Evolutionary conservation across 2,329 filamentous ascomycete species (phyloP).

Genomic region (Cladorrhinum sp.): DNA sequence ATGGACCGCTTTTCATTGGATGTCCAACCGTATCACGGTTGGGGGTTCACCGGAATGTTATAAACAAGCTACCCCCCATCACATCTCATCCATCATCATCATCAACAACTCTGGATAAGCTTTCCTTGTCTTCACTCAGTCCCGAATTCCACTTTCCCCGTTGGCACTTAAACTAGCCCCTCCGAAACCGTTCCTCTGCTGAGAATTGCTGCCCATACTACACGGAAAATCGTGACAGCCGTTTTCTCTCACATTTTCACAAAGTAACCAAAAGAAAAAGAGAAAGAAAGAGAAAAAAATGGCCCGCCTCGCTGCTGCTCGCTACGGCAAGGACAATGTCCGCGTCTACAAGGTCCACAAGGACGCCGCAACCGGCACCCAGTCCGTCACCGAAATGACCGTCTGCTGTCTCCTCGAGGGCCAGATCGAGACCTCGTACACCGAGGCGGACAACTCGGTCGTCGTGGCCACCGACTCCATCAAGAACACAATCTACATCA

Average conservation of each 20-base stretch:
- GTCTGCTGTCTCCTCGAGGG: conserved; percentile 91
- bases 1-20: neutral
- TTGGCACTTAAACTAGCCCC: conserved; percentile 1
- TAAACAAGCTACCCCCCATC: neutral
- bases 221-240: too few species aligned
- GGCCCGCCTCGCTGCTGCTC: conserved; percentile 59
- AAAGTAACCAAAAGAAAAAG: neutral
- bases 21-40: neutral
- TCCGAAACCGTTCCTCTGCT: neutral
- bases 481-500: conserved; percentile 96
- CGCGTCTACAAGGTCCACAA: conserved; percentile 92
- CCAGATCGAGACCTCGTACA: conserved; percentile 89
- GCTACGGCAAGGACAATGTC: conserved; percentile 96
- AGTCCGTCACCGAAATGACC: conserved; percentile 92
- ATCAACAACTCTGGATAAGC: neutral
- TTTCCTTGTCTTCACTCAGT: conserved; percentile 5
- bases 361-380: conserved; percentile 70
- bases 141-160: conserved; percentile 2
- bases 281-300: too few species aligned
- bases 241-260: too few species aligned
- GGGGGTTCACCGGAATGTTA: neutral
- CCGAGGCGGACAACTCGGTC: conserved; percentile 86
- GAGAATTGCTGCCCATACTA: too few species aligned
- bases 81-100: neutral
- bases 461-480: conserved; percentile 96